Evolutionary conservation across 2,329 filamentous ascomycete species (phyloP), one percentile per base, ranked within the genome.

Genomic region (Aspergillus puulaauensis): DNA sequence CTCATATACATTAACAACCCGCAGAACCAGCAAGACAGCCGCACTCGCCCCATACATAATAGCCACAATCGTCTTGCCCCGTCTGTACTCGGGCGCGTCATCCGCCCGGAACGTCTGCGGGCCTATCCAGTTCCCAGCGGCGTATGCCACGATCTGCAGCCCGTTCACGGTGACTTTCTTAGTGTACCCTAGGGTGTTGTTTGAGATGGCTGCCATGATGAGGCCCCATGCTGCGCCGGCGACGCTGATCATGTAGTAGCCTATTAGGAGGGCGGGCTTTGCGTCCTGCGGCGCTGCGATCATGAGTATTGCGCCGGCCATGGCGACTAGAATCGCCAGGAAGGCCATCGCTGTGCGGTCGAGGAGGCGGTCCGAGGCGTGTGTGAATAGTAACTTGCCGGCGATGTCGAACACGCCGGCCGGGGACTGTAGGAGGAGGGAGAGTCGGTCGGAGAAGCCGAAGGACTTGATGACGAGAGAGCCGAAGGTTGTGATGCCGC

Each of bases 101-200:
- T 72, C 65, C 1, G 69, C 70, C 51, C 75, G 74, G 63, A 80
- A 80, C 1, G 77, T 78, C 59, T 78, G 71, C 17, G 78, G 77
- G 1, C 75, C 77, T 6, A 80, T 66, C 52, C 80, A 78, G 61
- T 79, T 79, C 2, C 75, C 77, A 7, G 77, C 65, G 37, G 72
- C 73, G 63, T 77, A 80, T 2, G 72, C 67, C 53, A 80, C 72
- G 9, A 80, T 69, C 8, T 77, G 66, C n/a, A 82, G 63, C 0
- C 78, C 79, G 41, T 79, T 80, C 48, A 78, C 74, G 1, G 78
- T 79, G 23, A 79, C 76, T 58, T 81, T 81, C 68, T 82, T 82
- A 3, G 79, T 79, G 55, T 82, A 78, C 0, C 79, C 79, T 6
- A 76, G 77, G 3, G 77, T 70, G 56, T 82, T 82, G 15, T 27